Percentiles rank a stretch among this genome's conserved stretches.
Evolutionary conservation across 208 protist species (phyloP).

Genomic region (Tetramitus jugosus): DNA sequence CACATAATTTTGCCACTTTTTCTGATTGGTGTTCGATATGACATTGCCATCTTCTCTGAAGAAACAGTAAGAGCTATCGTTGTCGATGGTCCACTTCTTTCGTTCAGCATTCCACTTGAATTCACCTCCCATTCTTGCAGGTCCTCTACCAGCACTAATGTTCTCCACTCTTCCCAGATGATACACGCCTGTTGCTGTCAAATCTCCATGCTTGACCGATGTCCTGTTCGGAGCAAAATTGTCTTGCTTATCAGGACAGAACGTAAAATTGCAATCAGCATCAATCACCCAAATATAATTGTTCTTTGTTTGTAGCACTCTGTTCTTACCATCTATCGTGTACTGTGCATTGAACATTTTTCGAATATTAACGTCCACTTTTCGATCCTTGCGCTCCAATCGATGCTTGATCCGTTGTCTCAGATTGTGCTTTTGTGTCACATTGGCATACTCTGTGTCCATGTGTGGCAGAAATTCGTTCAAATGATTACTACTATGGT

Average conservation of each 20-base stretch:
- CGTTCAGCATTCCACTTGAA: not conserved
- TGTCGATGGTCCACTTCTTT: not conserved
- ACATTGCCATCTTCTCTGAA: not conserved
- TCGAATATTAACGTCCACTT: too few relatives aligned
- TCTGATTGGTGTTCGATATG: not conserved
- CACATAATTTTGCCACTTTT: not conserved
- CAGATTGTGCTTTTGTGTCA: too few relatives aligned
- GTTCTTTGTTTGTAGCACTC: not conserved
- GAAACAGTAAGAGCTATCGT: constrained; percentile 12
- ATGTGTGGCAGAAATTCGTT: too few relatives aligned
- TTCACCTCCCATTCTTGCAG: constrained; percentile 16
- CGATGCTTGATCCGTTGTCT: too few relatives aligned
- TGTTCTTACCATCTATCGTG: too few relatives aligned
- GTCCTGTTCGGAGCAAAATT: not conserved
- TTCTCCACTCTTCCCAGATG: not conserved
- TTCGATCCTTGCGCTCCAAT: too few relatives aligned
- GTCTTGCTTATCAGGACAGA: not conserved
- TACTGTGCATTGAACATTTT: too few relatives aligned
- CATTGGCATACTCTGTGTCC: too few relatives aligned
- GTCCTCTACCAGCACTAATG: not conserved
- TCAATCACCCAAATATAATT: constrained; percentile 17
- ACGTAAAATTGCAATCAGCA: constrained; percentile 4
- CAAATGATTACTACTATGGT: too few relatives aligned
- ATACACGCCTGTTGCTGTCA: not conserved
- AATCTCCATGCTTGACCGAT: constrained; percentile 6